phyloP scores from a whole-genome alignment of 768 basidiomycete genomes.

The Russula foetens region DNA sequence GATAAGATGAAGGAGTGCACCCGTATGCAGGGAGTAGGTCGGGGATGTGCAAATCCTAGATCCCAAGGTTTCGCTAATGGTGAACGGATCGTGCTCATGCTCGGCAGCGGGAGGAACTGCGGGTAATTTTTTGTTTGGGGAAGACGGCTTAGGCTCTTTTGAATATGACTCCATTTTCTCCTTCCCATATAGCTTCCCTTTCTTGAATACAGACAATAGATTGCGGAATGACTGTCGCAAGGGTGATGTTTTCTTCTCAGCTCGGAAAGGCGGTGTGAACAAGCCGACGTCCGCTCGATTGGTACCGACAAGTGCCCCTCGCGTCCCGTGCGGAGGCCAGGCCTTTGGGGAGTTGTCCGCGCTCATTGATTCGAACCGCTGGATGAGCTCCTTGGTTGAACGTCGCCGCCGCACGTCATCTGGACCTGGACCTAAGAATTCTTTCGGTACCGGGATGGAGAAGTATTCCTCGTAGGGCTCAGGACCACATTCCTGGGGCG shows the following conservation, averaged over 20 bases:
- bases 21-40: slow-evolving; percentile 23
- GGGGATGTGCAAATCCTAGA: slow-evolving; percentile 20
- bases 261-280: slow-evolving; percentile 24
- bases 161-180: slow-evolving; percentile 21
- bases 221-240: slow-evolving; percentile 59
- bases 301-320: slow-evolving; percentile 16
- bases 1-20: slow-evolving; percentile 45
- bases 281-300: slow-evolving; percentile 19
- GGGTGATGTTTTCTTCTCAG: slow-evolving; percentile 43
- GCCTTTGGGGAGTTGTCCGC: not conserved
- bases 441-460: slow-evolving; percentile 5
- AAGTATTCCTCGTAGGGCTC: slow-evolving; percentile 20
- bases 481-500: slow-evolving; percentile 12
- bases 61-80: not conserved
- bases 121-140: not conserved
- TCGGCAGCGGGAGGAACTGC: not conserved
- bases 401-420: slow-evolving; percentile 8
- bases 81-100: not conserved
- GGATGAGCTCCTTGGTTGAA: slow-evolving; percentile 46
- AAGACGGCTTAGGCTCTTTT: slow-evolving; percentile 1
- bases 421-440: not conserved
- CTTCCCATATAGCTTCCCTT: slow-evolving; percentile 26
- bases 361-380: slow-evolving; percentile 42
- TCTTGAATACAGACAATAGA: slow-evolving; percentile 54
- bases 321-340: not conserved